These are phyloP conservation scores for Ascoidea asiatica DNA, from an alignment of 805 yeast genomes.

Conservation along the genomic window DNA sequence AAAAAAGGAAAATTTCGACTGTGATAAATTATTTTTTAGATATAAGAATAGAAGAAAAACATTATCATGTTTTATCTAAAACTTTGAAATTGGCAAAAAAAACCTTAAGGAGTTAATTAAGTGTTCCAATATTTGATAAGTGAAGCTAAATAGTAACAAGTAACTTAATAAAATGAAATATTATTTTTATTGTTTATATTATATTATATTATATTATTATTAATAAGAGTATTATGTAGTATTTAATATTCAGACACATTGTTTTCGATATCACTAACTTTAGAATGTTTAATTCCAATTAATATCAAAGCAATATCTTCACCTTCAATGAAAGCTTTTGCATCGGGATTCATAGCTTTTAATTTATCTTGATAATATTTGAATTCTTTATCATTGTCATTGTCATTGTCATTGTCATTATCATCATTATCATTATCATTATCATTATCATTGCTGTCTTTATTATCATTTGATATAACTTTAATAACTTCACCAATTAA, in stretches of 20 bases:
- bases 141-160: too few species aligned
- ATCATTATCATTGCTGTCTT: constrained; percentile 35
- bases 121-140: too few species aligned
- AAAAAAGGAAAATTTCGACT: too few species aligned
- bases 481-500: constrained; percentile 59
- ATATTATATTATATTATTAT: too few species aligned
- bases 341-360: constrained; percentile 43
- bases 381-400: constrained; percentile 28
- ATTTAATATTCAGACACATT: constrained; percentile 27
- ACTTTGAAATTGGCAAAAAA: too few species aligned
- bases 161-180: too few species aligned
- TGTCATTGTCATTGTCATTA: constrained; percentile 33
- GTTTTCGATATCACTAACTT: constrained; percentile 68
- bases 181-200: too few species aligned
- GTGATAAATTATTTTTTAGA: too few species aligned
- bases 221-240: too few species aligned
- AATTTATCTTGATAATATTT: constrained; percentile 49
- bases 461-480: constrained; percentile 28
- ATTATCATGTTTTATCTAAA: too few species aligned
- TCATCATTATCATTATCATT: constrained; percentile 26
- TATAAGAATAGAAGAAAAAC: too few species aligned
- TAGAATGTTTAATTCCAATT: constrained; percentile 51
- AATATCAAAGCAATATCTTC: constrained; percentile 55
- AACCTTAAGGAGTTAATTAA: too few species aligned
- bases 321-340: constrained; percentile 50